Evolutionary conservation across 345 rosid genomes (phyloP).

Genomic region (Aethionema arabicum): DNA sequence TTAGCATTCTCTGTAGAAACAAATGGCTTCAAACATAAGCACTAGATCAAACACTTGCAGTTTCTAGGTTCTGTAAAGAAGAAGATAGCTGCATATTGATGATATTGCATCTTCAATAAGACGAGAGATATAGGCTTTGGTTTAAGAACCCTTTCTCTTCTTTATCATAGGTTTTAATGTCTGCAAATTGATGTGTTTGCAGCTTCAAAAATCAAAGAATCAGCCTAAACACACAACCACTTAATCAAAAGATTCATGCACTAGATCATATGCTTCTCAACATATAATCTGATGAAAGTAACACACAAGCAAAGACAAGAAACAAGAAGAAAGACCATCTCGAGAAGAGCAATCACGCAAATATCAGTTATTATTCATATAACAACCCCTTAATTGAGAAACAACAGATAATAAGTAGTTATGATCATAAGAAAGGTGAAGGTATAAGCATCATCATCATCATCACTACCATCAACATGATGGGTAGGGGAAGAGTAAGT

Average conservation of each 20-base stretch:
- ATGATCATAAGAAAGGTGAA: slow-evolving; percentile 21
- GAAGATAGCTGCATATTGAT: no score
- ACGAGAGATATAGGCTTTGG: background rate
- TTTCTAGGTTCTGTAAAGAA: no score
- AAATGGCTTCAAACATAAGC: no score
- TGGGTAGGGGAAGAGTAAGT: background rate
- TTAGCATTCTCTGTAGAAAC: no score
- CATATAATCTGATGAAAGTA: background rate
- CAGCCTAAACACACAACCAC: background rate
- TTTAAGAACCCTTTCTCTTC: background rate
- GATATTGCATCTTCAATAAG: no score
- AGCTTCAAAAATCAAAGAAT: background rate
- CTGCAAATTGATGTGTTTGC: slow-evolving; percentile 3
- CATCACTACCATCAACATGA: slow-evolving; percentile 13
- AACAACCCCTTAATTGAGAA: slow-evolving; percentile 9
- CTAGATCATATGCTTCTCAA: no score
- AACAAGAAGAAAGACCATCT: slow-evolving; percentile 7
- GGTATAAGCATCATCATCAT: slow-evolving; percentile 29
- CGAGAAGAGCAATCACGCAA: background rate
- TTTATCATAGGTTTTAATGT: background rate
- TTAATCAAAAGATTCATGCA: background rate
- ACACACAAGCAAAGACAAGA: slow-evolving; percentile 1
- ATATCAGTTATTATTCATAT: slow-evolving; percentile 3
- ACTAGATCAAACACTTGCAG: no score
- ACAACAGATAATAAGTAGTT: slow-evolving; percentile 17